These are phyloP conservation scores for Diversispora eburnea DNA, from an alignment of 192 early-diverging fungal genomes.

Conservation along the genomic window DNA sequence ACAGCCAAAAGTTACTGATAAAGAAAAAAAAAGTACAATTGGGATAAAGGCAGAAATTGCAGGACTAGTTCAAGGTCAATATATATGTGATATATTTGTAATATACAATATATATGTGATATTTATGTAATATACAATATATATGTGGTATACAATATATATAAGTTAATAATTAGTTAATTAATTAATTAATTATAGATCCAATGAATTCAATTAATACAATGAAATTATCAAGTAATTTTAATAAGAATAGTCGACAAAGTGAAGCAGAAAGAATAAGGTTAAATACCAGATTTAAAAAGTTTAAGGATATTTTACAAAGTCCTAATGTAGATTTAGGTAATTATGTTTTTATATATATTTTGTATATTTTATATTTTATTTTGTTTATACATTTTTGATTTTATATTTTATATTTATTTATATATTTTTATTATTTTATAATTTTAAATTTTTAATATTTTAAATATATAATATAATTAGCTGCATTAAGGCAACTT, in stretches of 20 bases:
- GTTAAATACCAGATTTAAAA: constrained; percentile 39
- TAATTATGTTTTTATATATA: constrained; percentile 13
- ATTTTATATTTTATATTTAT: no score
- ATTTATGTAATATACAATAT: not conserved
- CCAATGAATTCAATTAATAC: constrained; percentile 35
- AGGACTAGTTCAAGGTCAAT: constrained; percentile 9
- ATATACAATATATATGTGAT: no score
- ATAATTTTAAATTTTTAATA: no score
- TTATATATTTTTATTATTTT: no score
- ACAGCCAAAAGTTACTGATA: not conserved
- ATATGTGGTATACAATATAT: not conserved
- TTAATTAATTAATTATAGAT: constrained; percentile 31
- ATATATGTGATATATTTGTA: not conserved
- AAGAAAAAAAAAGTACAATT: not conserved
- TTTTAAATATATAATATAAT: not conserved
- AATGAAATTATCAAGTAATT: constrained; percentile 32
- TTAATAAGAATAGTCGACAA: constrained; percentile 26
- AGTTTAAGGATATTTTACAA: constrained; percentile 49
- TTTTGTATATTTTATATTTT: not conserved
- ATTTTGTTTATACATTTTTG: not conserved
- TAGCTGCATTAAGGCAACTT: constrained; percentile 65
- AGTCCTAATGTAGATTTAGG: constrained; percentile 68
- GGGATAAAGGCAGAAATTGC: constrained; percentile 16
- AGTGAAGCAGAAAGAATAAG: constrained; percentile 35
- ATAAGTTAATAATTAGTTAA: not conserved